Percentiles rank a stretch among this genome's conserved stretches.
Conservation (phyloP, 805 yeast species). For the Candida orba region DNA sequence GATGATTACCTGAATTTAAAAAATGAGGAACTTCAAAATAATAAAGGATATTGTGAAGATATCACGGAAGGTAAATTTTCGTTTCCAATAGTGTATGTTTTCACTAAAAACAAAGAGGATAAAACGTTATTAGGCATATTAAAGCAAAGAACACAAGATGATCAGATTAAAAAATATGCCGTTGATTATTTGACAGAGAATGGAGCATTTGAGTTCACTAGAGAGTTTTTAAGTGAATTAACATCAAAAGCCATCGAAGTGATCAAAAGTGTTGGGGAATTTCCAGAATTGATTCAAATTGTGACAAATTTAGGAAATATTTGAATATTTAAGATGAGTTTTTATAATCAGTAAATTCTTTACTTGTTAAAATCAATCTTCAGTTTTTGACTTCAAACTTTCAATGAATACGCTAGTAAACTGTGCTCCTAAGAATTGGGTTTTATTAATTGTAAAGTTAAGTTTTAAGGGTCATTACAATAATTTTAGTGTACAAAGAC, state of each 20-base stretch:
- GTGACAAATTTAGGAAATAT: too few species aligned
- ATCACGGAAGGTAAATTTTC: conserved; percentile 86
- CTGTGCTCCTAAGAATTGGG: too few species aligned
- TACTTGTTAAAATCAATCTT: too few species aligned
- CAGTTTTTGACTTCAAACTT: too few species aligned
- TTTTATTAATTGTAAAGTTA: too few species aligned
- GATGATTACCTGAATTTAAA: conserved; percentile 77
- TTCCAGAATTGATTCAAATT: neutral
- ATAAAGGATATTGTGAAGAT: conserved; percentile 81
- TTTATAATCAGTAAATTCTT: too few species aligned
- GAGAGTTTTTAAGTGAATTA: conserved; percentile 8
- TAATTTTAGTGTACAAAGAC: too few species aligned
- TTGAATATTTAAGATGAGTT: too few species aligned
- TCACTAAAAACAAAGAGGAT: conserved; percentile 30
- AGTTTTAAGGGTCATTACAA: too few species aligned
- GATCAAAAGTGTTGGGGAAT: neutral
- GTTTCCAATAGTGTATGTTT: conserved; percentile 72
- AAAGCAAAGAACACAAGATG: conserved; percentile 43
- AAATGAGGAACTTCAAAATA: conserved; percentile 40
- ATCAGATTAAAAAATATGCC: conserved; percentile 42
- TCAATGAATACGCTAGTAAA: too few species aligned
- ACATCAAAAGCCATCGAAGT: conserved; percentile 4
- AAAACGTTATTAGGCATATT: conserved; percentile 44
- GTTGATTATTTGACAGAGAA: conserved; percentile 36
- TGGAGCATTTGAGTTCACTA: conserved; percentile 16